These are phyloP conservation scores for Galerina sulciceps DNA, from an alignment of 768 basidiomycete species.

Conservation along the genomic window DNA sequence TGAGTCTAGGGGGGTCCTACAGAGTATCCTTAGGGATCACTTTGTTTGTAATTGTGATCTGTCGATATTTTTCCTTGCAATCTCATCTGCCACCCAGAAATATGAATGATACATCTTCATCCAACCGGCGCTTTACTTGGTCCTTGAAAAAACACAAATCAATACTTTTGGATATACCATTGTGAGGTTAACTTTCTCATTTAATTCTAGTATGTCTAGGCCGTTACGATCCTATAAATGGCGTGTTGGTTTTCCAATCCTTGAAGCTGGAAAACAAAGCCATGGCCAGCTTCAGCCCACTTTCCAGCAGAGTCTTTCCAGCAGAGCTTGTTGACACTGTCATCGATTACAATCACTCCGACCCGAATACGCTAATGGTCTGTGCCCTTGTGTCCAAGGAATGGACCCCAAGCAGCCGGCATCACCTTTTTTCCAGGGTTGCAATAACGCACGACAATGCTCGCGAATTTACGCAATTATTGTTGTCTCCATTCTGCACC, in stretches of 20 bases:
- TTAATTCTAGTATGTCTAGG: not conserved
- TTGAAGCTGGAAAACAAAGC: not conserved
- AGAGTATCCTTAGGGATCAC: slow-evolving; percentile 7
- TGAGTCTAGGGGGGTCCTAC: slow-evolving; percentile 12
- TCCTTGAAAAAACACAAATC: slow-evolving; percentile 20
- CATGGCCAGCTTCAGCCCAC: slow-evolving; percentile 9
- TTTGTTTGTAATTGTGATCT: slow-evolving; percentile 21
- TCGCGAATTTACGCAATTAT: slow-evolving; percentile 15
- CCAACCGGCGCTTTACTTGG: slow-evolving; percentile 17
- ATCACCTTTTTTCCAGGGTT: slow-evolving; percentile 25
- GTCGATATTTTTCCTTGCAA: slow-evolving; percentile 16
- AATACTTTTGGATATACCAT: slow-evolving; percentile 6
- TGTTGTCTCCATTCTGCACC: slow-evolving; percentile 20
- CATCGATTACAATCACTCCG: slow-evolving; percentile 27
- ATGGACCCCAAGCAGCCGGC: slow-evolving; percentile 27
- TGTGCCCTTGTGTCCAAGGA: slow-evolving; percentile 30
- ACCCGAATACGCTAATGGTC: slow-evolving; percentile 22
- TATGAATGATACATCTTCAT: slow-evolving; percentile 12
- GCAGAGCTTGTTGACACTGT: slow-evolving; percentile 32
- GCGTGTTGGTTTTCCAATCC: not conserved
- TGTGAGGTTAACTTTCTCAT: slow-evolving; percentile 9
- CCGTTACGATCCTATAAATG: slow-evolving; percentile 2
- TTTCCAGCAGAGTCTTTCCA: slow-evolving; percentile 18
- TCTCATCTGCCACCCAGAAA: slow-evolving; percentile 21
- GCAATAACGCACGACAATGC: slow-evolving; percentile 19